Conservation (phyloP, 768 basidiomycete species). For the Hericium coralloides region DNA sequence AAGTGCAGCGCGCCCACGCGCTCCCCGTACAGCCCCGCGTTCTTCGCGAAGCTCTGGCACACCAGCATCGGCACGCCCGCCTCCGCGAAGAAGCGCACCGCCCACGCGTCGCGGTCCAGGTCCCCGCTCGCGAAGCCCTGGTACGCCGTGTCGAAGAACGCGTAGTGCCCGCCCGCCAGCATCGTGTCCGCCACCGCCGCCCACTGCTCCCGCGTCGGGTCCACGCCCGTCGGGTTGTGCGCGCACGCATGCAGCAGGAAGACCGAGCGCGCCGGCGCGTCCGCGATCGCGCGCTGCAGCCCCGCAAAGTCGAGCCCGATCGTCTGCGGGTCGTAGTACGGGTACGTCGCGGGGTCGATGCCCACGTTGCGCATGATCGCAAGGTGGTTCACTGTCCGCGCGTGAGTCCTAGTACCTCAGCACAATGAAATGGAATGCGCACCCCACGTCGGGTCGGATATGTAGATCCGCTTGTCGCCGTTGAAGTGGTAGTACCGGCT, state of each 20-base stretch:
- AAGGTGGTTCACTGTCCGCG: slow-evolving; percentile 66
- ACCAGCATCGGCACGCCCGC: slow-evolving; percentile 69
- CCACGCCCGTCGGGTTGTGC: slow-evolving; percentile 95
- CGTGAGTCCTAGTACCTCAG: neutral
- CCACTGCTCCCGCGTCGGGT: slow-evolving; percentile 89
- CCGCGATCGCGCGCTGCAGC: slow-evolving; percentile 48
- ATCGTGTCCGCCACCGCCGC: slow-evolving; percentile 63
- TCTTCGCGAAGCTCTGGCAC: slow-evolving; percentile 98
- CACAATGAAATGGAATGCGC: slow-evolving; percentile 22
- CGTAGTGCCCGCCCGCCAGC: slow-evolving; percentile 66
- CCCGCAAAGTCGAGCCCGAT: slow-evolving; percentile 78
- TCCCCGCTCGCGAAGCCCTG: slow-evolving; percentile 95
- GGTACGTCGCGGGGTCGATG: slow-evolving; percentile 77
- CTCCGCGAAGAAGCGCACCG: slow-evolving; percentile 80
- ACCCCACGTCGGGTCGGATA: slow-evolving; percentile 97
- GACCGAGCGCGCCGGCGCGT: slow-evolving; percentile 68
- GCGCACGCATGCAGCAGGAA: slow-evolving; percentile 92
- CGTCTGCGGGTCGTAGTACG: slow-evolving; percentile 91
- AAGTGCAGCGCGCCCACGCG: slow-evolving; percentile 92
- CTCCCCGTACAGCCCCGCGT: slow-evolving; percentile 92
- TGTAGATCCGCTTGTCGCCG: slow-evolving; percentile 60
- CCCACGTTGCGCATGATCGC: slow-evolving; percentile 89
- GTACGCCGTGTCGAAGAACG: slow-evolving; percentile 94
- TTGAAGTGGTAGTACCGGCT: slow-evolving; percentile 70
- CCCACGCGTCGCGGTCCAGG: slow-evolving; percentile 85